Base-by-base conservation (phyloP, 257 asterid genomes). In the Scutellaria baicalensis region DNA sequence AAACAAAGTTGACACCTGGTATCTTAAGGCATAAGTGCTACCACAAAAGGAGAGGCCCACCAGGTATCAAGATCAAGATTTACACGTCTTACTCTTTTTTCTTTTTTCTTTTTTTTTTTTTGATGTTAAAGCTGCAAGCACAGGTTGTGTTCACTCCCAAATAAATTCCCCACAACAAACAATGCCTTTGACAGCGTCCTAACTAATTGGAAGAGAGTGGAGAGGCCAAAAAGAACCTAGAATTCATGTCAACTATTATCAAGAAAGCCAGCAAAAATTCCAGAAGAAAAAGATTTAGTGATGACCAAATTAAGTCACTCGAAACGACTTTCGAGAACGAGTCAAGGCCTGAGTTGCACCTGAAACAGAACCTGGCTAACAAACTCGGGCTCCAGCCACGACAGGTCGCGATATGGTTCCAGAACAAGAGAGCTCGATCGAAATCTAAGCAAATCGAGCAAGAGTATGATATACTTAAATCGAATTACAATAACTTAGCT, bases 391-490 rank as follows among this genome's bases (percentile, higher is more conserved):
- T 92, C 57, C 96, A 86, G 65, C 95, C 95, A 5, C 82, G 94
- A 6, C 97, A 92, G 80, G 86, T 92, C 0, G 96, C 95, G 1
- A 91, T 91, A 68, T 91, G 97, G 97, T 91, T 91, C 77, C 97
- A 92, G 78, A 79, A 79, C 71, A 79, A 76, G 40, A 58, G 84
- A 45, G 84, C 84, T 18, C 55, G 84, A 16, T 92, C 96, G 0
- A 92, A 89, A 65, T 87, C 94, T 0, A 89, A 88, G 85, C 87
- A 83, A 52, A 70, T 92, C 4, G 95, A 89, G 73, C 69, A 38
- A 18, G 87, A 92, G 6, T 87, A 83, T 76, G 67, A 48, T 65
- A 14, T 71, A 62, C 93, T 92, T 11, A 84, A 87, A 54, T 73
- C 82, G 9, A 82, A 74, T 48, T 92, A 83, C 48, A 86, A 89